Percentiles rank a stretch among this genome's conserved stretches.
These are phyloP conservation scores for Tolypocladium ovalisporum DNA, from an alignment of 2,329 filamentous ascomycete species.

Conservation along the genomic window DNA sequence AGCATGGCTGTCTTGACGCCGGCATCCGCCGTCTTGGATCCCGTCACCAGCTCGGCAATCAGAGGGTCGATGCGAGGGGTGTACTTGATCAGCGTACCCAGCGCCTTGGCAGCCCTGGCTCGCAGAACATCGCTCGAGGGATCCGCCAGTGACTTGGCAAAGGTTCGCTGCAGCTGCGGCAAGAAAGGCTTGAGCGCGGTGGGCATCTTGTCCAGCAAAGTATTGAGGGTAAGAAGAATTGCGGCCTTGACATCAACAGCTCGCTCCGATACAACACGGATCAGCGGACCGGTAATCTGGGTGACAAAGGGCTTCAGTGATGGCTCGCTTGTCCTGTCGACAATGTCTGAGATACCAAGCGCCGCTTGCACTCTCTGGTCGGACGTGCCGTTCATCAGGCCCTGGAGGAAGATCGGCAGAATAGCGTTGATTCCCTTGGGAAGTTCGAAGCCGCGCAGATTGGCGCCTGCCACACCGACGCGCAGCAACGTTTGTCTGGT, in stretches of 20 bases:
- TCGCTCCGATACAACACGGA: conserved; percentile 92
- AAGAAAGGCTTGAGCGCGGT: conserved; percentile 92
- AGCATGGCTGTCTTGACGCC: conserved; percentile 94
- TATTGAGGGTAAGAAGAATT: conserved; percentile 88
- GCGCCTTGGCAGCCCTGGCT: conserved; percentile 79
- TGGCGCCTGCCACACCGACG: conserved; percentile 75
- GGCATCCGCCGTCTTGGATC: conserved; percentile 74
- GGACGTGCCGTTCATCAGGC: conserved; percentile 88
- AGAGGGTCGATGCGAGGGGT: conserved; percentile 92
- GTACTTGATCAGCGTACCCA: conserved; percentile 91
- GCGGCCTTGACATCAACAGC: conserved; percentile 94
- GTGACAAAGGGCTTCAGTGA: conserved; percentile 91
- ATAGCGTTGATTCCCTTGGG: conserved; percentile 97
- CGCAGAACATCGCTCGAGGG: conserved; percentile 81
- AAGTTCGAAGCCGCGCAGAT: conserved; percentile 78
- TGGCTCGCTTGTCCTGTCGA: conserved; percentile 81
- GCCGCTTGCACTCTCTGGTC: conserved; percentile 90
- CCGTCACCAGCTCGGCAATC: conserved; percentile 85
- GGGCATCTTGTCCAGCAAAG: conserved; percentile 92
- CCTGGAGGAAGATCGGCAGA: conserved; percentile 92
- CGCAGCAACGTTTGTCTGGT: conserved; percentile 79
- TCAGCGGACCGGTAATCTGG: conserved; percentile 93
- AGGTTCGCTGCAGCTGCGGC: conserved; percentile 91
- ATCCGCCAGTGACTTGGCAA: conserved; percentile 91
- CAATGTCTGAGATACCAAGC: conserved; percentile 87